Evolutionary conservation across 768 basidiomycete species (phyloP).

Genomic region (Boletus tomentosulus): DNA sequence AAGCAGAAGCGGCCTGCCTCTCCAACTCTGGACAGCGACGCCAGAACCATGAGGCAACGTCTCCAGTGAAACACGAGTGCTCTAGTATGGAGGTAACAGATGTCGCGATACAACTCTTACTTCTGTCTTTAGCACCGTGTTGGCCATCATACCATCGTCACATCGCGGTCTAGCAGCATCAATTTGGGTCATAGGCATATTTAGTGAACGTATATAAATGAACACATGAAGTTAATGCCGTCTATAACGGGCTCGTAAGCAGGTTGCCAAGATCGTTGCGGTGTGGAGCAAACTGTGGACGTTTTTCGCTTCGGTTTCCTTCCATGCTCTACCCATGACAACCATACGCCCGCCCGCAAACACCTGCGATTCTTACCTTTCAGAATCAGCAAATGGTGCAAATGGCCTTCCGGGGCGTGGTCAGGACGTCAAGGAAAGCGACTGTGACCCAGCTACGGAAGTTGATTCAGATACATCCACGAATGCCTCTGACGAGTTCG

Average conservation of each 20-base stretch:
- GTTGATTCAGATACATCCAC: conserved; percentile 42
- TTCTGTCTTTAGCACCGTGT: too few species aligned
- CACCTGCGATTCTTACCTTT: conserved; percentile 1
- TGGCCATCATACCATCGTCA: too few species aligned
- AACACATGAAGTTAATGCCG: neutral
- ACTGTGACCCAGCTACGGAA: neutral
- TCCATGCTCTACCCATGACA: conserved; percentile 14
- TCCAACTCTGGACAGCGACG: neutral
- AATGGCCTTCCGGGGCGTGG: neutral
- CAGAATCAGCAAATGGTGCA: conserved; percentile 8
- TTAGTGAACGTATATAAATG: conserved; percentile 5
- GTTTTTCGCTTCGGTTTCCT: neutral
- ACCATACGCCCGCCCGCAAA: conserved; percentile 9
- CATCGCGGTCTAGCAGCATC: neutral
- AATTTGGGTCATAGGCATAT: neutral
- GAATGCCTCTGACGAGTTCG: conserved; percentile 64
- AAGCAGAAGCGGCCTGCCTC: conserved; percentile 16
- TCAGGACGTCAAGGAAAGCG: conserved; percentile 13
- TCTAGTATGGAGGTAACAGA: neutral
- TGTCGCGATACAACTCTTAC: too few species aligned
- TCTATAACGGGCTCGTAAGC: too few species aligned
- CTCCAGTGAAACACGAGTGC: conserved; percentile 2
- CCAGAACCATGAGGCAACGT: conserved; percentile 12
- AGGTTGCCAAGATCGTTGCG: conserved; percentile 3
- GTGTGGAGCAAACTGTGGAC: conserved; percentile 4